These are phyloP conservation scores for Rickenella mellea DNA, from an alignment of 768 basidiomycete species.

Conservation along the genomic window DNA sequence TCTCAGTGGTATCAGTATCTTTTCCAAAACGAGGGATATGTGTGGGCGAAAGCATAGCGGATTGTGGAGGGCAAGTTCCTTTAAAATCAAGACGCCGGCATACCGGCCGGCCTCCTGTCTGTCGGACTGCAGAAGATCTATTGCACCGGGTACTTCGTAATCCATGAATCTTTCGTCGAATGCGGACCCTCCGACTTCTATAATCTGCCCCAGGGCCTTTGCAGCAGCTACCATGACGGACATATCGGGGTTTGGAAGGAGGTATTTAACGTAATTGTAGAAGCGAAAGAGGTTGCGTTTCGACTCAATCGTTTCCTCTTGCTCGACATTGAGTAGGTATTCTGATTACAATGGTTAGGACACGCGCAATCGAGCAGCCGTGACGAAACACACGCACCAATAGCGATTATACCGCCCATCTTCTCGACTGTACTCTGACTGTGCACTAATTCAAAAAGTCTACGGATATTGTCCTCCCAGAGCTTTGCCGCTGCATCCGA, in stretches of 20 bases:
- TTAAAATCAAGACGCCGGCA: conserved; percentile 87
- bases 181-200: conserved; percentile 69
- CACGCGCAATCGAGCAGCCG: background rate
- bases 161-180: conserved; percentile 89
- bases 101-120: conserved; percentile 75
- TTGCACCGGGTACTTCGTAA: conserved; percentile 76
- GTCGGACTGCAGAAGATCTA: conserved; percentile 71
- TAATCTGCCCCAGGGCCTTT: conserved; percentile 85
- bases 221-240: conserved; percentile 92
- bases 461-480: conserved; percentile 76
- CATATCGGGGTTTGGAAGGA: conserved; percentile 85
- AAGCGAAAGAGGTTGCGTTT: conserved; percentile 77
- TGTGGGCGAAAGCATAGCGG: conserved; percentile 82
- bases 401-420: conserved; percentile 80
- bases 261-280: conserved; percentile 86
- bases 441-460: conserved; percentile 76
- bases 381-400: conserved; percentile 43
- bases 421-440: conserved; percentile 72
- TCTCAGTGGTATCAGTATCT: conserved; percentile 82
- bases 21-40: conserved; percentile 83
- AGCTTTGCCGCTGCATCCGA: conserved; percentile 73
- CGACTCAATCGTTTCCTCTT: conserved; percentile 74
- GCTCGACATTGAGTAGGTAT: conserved; percentile 65
- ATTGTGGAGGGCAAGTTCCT: conserved; percentile 86
- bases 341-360: conserved; percentile 31